Evolutionary conservation across 2,329 filamentous ascomycete genomes (phyloP).

Genomic region (Trichoderma brevicompactum): DNA sequence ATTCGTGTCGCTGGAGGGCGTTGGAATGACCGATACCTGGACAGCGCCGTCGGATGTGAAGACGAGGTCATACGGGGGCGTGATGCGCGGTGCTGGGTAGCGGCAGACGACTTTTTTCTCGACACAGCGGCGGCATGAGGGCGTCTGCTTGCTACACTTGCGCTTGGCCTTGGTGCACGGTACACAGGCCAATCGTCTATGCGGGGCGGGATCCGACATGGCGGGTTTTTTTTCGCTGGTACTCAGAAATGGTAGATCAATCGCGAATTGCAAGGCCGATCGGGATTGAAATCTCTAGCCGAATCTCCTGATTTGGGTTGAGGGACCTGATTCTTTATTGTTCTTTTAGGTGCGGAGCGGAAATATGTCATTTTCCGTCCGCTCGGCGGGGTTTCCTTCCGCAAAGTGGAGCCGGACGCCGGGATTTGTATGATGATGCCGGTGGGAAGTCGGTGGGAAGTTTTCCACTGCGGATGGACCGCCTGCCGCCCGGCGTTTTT

Average conservation of each 20-base stretch:
- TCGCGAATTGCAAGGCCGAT: no score
- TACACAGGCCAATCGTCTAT: conserved; percentile 12
- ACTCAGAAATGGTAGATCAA: no score
- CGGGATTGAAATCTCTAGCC: no score
- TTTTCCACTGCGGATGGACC: conserved; percentile 12
- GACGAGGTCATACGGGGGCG: conserved; percentile 24
- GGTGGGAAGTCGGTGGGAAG: conserved; percentile 8
- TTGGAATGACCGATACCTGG: not conserved
- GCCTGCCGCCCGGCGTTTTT: not conserved
- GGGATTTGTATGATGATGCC: not conserved
- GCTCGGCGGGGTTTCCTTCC: conserved; percentile 18
- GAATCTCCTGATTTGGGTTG: no score
- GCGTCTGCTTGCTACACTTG: conserved; percentile 25
- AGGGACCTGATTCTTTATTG: not conserved
- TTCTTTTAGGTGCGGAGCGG: not conserved
- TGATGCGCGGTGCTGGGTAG: conserved; percentile 20
- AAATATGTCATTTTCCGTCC: conserved; percentile 14
- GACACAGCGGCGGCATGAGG: conserved; percentile 10
- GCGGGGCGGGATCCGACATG: conserved; percentile 22
- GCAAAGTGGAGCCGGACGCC: conserved; percentile 18
- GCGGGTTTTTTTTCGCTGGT: not conserved
- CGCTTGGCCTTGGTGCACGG: conserved; percentile 23
- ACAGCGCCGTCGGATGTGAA: conserved; percentile 17
- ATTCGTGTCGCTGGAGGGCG: not conserved
- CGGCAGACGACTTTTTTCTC: conserved; percentile 13